Conservation (phyloP, 139 green algal genomes). For the Micractinium conductrix region DNA sequence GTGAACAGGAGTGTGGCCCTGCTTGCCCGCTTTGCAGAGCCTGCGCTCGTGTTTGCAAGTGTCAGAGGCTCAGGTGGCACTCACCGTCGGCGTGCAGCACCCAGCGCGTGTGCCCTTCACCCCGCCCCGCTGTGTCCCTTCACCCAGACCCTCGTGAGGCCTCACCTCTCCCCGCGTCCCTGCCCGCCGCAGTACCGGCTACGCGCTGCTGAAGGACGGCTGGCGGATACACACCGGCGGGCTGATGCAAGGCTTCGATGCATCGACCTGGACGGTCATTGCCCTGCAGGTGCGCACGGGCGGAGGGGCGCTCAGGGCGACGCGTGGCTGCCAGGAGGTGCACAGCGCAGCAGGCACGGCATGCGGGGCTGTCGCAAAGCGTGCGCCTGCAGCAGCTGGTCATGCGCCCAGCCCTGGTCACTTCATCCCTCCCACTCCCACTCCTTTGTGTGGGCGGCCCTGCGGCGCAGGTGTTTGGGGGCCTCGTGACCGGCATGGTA, state of each 20-base stretch:
- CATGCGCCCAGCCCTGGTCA: neutral
- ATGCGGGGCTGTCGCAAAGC: no score
- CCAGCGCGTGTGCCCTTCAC: no score
- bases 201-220: constrained; percentile 51
- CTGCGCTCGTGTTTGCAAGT: no score
- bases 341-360: no score
- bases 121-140: no score
- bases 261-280: constrained; percentile 52
- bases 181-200: constrained; percentile 29
- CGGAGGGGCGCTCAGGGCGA: neutral
- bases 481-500: constrained; percentile 66
- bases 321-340: neutral
- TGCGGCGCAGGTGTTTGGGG: constrained; percentile 59
- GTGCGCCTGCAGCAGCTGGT: no score
- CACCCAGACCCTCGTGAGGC: neutral
- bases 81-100: no score
- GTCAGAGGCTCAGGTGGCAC: no score
- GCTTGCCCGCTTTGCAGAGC: no score
- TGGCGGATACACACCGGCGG: constrained; percentile 28
- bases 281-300: constrained; percentile 37
- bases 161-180: neutral
- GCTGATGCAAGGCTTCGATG: constrained; percentile 55
- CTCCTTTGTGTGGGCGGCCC: neutral
- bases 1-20: no score
- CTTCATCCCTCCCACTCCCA: neutral